Evolutionary conservation across 2,329 filamentous ascomycete genomes (phyloP).

Genomic region (Alternaria sp.): DNA sequence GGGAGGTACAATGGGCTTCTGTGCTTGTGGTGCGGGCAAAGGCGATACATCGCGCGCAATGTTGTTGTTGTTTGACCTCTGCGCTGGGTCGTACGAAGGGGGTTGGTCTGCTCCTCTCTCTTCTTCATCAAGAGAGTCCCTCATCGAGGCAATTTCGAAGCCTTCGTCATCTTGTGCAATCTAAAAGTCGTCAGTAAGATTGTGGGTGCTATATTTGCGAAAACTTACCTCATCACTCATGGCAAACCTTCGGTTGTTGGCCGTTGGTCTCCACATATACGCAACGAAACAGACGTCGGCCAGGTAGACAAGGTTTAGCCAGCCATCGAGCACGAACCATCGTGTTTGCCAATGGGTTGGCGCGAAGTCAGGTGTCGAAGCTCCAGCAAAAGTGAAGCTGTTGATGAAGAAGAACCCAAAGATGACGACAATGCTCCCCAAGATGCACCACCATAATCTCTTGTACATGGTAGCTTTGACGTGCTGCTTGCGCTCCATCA

Average conservation of each 20-base stretch:
- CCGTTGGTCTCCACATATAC: constrained; percentile 95
- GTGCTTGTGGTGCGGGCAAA: constrained; percentile 60
- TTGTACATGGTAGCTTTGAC: constrained; percentile 96
- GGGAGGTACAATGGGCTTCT: constrained; percentile 57
- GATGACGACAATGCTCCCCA: constrained; percentile 90
- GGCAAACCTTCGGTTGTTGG: constrained; percentile 94
- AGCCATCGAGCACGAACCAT: constrained; percentile 97
- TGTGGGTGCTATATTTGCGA: background rate
- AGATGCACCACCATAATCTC: constrained; percentile 97
- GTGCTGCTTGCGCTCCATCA: constrained; percentile 92
- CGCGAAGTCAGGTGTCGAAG: constrained; percentile 84
- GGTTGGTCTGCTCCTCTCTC: constrained; percentile 53
- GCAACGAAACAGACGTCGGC: constrained; percentile 91
- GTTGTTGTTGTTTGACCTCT: constrained; percentile 29
- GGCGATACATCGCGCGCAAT: constrained; percentile 52
- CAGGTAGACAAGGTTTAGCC: constrained; percentile 96
- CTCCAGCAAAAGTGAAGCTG: constrained; percentile 90
- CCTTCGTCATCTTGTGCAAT: constrained; percentile 98
- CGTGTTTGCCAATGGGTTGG: constrained; percentile 96
- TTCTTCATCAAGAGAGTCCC: constrained; percentile 73
- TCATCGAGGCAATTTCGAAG: constrained; percentile 94
- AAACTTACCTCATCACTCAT: constrained; percentile 88
- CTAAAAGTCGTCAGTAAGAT: constrained; percentile 52
- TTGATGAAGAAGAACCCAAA: constrained; percentile 99
- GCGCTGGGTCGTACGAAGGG: constrained; percentile 50